Evolutionary conservation across 257 asterid species (phyloP).

Genomic region (Solanum lycopersicoides): DNA sequence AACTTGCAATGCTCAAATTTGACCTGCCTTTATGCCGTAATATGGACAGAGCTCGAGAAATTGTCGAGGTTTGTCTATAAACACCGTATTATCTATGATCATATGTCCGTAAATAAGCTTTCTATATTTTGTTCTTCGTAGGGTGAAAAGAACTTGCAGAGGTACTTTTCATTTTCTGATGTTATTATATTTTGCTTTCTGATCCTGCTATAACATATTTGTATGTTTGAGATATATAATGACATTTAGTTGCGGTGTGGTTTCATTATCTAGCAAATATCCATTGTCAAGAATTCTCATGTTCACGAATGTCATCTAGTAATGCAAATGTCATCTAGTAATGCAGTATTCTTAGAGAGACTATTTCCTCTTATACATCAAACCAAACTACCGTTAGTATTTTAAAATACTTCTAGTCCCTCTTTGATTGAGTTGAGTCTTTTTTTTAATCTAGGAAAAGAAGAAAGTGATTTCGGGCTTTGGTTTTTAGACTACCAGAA

Average conservation of each 20-base stretch:
- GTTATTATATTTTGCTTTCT: neutral
- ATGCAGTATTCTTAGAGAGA: neutral
- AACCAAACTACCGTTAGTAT: neutral
- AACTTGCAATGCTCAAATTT: conserved; percentile 88
- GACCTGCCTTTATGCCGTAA: conserved; percentile 71
- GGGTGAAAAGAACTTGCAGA: neutral
- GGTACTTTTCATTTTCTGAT: neutral
- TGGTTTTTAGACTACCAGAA: neutral
- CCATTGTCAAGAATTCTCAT: neutral
- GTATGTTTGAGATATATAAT: neutral
- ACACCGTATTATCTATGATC: neutral
- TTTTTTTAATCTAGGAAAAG: neutral
- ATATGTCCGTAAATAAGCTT: neutral
- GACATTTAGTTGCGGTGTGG: neutral
- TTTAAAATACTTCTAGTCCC: neutral
- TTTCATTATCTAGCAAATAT: neutral
- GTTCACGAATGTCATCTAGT: neutral
- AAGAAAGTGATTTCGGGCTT: neutral
- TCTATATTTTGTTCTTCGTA: neutral
- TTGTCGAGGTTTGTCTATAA: conserved; percentile 48
- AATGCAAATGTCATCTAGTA: neutral
- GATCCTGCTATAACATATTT: neutral
- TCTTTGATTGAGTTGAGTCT: neutral
- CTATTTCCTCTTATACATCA: neutral
- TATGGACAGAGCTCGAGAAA: conserved; percentile 81